A percentile compares a stretch with the other conserved stretches of the same genome.
Conservation (phyloP, 2,329 filamentous ascomycete genomes). For the Lecanicillium sp. region DNA sequence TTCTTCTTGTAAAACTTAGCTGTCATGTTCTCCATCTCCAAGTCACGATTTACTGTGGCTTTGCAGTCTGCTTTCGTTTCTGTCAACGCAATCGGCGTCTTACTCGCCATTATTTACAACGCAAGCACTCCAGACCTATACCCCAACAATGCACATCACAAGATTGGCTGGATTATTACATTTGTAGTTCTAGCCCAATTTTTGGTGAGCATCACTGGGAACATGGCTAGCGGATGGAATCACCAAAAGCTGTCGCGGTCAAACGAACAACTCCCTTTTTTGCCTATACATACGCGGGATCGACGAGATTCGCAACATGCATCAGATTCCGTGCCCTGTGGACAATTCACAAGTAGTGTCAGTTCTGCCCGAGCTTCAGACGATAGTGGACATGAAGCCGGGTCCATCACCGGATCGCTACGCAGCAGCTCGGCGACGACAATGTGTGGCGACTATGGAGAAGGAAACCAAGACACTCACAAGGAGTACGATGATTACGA, state of each 20-base stretch:
- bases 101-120: slow-evolving; percentile 67
- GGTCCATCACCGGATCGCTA: slow-evolving; percentile 58
- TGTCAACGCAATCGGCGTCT: slow-evolving; percentile 54
- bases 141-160: slow-evolving; percentile 79
- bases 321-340: too few relatives aligned
- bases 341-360: too few relatives aligned
- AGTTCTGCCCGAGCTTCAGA: too few relatives aligned
- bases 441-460: slow-evolving; percentile 36
- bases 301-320: too few relatives aligned
- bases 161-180: slow-evolving; percentile 76
- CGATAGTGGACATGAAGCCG: slow-evolving; percentile 69
- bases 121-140: slow-evolving; percentile 77
- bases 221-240: slow-evolving; percentile 36
- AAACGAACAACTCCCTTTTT: slow-evolving; percentile 5
- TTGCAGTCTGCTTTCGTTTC: slow-evolving; percentile 61
- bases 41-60: slow-evolving; percentile 64
- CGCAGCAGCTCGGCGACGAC: slow-evolving; percentile 58
- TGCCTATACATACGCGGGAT: background rate
- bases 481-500: slow-evolving; percentile 44
- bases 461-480: slow-evolving; percentile 24
- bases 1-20: slow-evolving; percentile 39
- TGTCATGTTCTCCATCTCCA: slow-evolving; percentile 77
- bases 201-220: slow-evolving; percentile 56
- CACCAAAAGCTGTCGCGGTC: slow-evolving; percentile 5
- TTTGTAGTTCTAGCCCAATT: slow-evolving; percentile 64